Conservation (phyloP, 768 basidiomycete species). For the Phallus indusiatus region DNA sequence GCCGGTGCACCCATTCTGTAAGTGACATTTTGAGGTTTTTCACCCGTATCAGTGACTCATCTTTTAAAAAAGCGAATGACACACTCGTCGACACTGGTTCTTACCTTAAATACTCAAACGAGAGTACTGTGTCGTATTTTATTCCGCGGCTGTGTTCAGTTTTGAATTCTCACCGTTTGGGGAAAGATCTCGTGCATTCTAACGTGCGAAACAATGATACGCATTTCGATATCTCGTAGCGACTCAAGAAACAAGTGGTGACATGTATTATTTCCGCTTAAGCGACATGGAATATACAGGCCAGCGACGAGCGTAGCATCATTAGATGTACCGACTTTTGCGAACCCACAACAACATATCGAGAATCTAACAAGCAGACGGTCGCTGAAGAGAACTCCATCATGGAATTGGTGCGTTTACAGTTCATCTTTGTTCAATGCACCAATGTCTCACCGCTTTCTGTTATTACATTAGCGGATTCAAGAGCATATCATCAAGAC, state of each 20-base stretch:
- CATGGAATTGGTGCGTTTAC: too few relatives aligned
- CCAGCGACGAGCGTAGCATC: background rate
- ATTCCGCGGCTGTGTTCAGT: background rate
- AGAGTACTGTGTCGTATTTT: background rate
- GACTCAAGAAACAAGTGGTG: too few relatives aligned
- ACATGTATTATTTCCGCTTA: background rate
- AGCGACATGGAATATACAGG: background rate
- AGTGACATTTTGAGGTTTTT: background rate
- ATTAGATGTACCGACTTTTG: background rate
- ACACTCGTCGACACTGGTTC: background rate
- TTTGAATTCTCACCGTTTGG: background rate
- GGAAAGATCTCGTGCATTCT: background rate
- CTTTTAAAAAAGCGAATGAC: background rate
- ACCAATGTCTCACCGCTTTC: too few relatives aligned
- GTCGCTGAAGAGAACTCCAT: too few relatives aligned
- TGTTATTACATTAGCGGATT: too few relatives aligned
- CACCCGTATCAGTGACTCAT: background rate
- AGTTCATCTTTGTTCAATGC: too few relatives aligned
- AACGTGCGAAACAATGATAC: too few relatives aligned
- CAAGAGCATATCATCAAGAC: constrained; percentile 71
- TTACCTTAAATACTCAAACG: background rate
- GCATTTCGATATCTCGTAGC: too few relatives aligned
- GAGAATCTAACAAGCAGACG: constrained; percentile 24
- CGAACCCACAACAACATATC: constrained; percentile 13
- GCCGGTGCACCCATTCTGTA: constrained; percentile 74